Evolutionary conservation across 768 basidiomycete species (phyloP).

Genomic region (Podaxis sp.): DNA sequence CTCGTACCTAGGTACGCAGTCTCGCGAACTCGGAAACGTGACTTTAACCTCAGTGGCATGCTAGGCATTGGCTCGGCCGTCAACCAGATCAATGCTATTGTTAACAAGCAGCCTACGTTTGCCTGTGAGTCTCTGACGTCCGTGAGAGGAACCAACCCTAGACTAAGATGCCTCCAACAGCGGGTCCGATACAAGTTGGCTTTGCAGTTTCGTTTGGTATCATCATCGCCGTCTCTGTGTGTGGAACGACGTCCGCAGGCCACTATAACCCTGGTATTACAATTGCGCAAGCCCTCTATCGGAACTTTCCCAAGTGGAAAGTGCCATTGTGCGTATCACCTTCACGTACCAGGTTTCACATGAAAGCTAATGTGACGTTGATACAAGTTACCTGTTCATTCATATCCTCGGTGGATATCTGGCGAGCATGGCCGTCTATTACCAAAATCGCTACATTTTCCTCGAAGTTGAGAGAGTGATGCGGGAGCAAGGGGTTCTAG

Average conservation of each 20-base stretch:
- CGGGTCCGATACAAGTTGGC: slow-evolving; percentile 22
- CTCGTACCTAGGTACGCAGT: slow-evolving; percentile 6
- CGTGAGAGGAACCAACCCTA: not conserved
- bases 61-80: slow-evolving; percentile 5
- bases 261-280: slow-evolving; percentile 11
- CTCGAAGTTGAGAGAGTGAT: slow-evolving; percentile 3
- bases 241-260: not conserved
- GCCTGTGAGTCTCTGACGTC: not conserved
- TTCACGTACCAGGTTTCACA: not conserved
- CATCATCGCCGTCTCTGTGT: slow-evolving; percentile 18
- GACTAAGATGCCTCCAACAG: not conserved
- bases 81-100: slow-evolving; percentile 3
- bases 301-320: not conserved
- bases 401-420: slow-evolving; percentile 10
- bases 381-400: slow-evolving; percentile 1
- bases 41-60: not conserved
- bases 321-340: slow-evolving; percentile 6
- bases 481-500: slow-evolving; percentile 4
- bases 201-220: slow-evolving; percentile 22
- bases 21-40: not conserved
- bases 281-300: not conserved
- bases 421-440: slow-evolving; percentile 8
- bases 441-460: slow-evolving; percentile 1
- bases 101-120: slow-evolving; percentile 6
- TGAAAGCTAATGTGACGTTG: not conserved